Percentiles rank a stretch among this genome's conserved stretches.
phyloP scores from a whole-genome alignment of 441 rosid genomes.

The Geranium incanum region DNA sequence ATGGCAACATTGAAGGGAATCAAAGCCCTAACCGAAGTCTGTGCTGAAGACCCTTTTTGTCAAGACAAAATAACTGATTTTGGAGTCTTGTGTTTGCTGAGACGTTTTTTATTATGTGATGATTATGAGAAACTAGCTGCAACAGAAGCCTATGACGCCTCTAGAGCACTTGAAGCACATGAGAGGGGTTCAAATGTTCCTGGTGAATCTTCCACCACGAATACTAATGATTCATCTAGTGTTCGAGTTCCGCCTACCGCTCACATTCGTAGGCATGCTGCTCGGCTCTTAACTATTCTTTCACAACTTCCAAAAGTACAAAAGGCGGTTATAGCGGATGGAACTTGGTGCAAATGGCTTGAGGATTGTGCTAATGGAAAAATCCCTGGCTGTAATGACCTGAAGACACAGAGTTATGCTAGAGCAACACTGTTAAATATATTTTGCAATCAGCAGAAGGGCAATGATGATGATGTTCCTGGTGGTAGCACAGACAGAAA shows the following conservation, averaged over 20 bases:
- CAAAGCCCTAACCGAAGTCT: conserved; percentile 77
- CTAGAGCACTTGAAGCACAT: conserved; percentile 56
- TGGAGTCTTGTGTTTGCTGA: conserved; percentile 75
- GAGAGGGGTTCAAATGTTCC: conserved; percentile 37
- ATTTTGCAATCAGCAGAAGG: conserved; percentile 47
- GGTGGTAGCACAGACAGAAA: conserved; percentile 33
- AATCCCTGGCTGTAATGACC: conserved; percentile 68
- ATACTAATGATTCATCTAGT: conserved; percentile 45
- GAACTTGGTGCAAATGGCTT: conserved; percentile 80
- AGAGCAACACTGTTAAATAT: conserved; percentile 70
- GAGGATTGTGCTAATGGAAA: conserved; percentile 80
- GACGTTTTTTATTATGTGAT: conserved; percentile 72
- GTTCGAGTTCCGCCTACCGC: conserved; percentile 84
- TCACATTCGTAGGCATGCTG: conserved; percentile 89
- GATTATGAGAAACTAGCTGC: conserved; percentile 93
- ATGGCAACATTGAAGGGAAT: conserved; percentile 77
- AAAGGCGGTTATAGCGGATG: conserved; percentile 59
- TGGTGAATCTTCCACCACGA: conserved; percentile 37
- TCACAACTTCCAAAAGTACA: conserved; percentile 71
- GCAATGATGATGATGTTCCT: conserved; percentile 26
- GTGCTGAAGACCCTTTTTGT: conserved; percentile 57
- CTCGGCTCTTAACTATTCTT: conserved; percentile 72
- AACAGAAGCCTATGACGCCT: conserved; percentile 86
- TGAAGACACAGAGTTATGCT: conserved; percentile 80
- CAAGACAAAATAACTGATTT: conserved; percentile 57